Evolutionary conservation across 495 filamentous ascomycete genomes (phyloP).

Genomic region (Tetracladium marchalianum): DNA sequence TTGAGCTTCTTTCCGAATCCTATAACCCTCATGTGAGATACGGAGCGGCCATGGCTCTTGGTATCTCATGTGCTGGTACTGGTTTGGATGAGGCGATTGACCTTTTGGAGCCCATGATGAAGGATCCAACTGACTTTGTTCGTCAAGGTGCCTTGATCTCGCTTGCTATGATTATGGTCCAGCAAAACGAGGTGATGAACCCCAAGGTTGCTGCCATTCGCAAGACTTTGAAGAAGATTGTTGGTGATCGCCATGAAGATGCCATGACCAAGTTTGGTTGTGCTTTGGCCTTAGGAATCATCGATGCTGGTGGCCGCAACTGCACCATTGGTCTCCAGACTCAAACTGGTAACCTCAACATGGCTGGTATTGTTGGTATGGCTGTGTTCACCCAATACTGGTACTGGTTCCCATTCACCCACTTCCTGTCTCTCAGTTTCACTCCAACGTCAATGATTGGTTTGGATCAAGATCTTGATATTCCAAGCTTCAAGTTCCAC

Average conservation of each 20-base stretch:
- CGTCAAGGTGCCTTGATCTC: slow-evolving; percentile 94
- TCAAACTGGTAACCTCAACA: slow-evolving; percentile 94
- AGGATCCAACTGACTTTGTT: slow-evolving; percentile 98
- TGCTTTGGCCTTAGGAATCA: slow-evolving; percentile 88
- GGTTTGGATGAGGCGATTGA: slow-evolving; percentile 96
- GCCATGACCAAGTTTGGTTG: slow-evolving; percentile 99
- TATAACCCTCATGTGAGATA: slow-evolving; percentile 99
- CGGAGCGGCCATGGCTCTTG: slow-evolving; percentile 94
- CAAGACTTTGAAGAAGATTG: slow-evolving; percentile 81
- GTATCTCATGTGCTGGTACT: slow-evolving; percentile 95
- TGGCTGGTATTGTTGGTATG: slow-evolving; percentile 95
- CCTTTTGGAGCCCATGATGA: slow-evolving; percentile 97
- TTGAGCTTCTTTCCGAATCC: slow-evolving; percentile 94
- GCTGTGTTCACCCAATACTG: slow-evolving; percentile 98
- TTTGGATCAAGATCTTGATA: slow-evolving; percentile 84
- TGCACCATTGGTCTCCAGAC: slow-evolving; percentile 97
- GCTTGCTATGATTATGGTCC: slow-evolving; percentile 93
- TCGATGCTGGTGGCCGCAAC: slow-evolving; percentile 96
- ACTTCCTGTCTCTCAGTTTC: slow-evolving; percentile 92
- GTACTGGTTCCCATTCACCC: slow-evolving; percentile 99
- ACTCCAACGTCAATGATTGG: slow-evolving; percentile 90
- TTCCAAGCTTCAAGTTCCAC: slow-evolving; percentile 94
- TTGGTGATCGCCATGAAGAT: slow-evolving; percentile 93
- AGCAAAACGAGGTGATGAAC: slow-evolving; percentile 96
- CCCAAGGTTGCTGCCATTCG: slow-evolving; percentile 74